Evolutionary conservation across 1,139 yeast species (phyloP).

Genomic region (Debaryomyces sp.): DNA sequence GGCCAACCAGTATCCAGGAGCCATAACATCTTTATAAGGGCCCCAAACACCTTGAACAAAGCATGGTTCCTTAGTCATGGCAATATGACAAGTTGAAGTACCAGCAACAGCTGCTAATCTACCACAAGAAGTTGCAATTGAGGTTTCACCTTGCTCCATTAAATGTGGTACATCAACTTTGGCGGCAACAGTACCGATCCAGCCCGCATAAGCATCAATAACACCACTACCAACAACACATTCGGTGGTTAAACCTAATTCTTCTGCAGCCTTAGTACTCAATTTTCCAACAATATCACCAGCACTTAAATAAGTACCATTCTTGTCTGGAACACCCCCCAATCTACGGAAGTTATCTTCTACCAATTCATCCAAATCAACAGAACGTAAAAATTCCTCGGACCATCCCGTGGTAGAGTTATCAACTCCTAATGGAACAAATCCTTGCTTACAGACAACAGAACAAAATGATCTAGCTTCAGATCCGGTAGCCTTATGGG

Average conservation of each 20-base stretch:
- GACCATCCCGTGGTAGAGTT: conserved; percentile 90
- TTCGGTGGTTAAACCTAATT: conserved; percentile 76
- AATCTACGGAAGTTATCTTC: conserved; percentile 75
- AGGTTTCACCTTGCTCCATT: conserved; percentile 40
- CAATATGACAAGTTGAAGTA: conserved; percentile 95
- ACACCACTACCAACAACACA: conserved; percentile 94
- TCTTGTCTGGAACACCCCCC: conserved; percentile 80
- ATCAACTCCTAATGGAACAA: conserved; percentile 89
- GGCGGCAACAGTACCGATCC: conserved; percentile 98
- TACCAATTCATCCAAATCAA: conserved; percentile 76
- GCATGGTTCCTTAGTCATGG: conserved; percentile 79
- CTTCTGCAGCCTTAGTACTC: conserved; percentile 68
- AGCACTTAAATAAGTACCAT: conserved; percentile 77
- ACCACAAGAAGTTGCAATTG: conserved; percentile 67
- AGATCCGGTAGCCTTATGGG: conserved; percentile 85
- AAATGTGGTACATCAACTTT: conserved; percentile 58
- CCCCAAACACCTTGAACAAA: conserved; percentile 99
- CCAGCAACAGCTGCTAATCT: conserved; percentile 98
- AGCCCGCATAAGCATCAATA: conserved; percentile 97
- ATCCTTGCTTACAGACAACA: conserved; percentile 93
- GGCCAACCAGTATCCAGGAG: conserved; percentile 92
- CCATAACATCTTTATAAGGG: conserved; percentile 90
- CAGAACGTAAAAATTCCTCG: conserved; percentile 62
- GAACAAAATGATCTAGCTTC: conserved; percentile 90
- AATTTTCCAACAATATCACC: conserved; percentile 86